These are phyloP conservation scores for Rhizopogon sp. DNA, from an alignment of 768 basidiomycete genomes.

Conservation along the genomic window DNA sequence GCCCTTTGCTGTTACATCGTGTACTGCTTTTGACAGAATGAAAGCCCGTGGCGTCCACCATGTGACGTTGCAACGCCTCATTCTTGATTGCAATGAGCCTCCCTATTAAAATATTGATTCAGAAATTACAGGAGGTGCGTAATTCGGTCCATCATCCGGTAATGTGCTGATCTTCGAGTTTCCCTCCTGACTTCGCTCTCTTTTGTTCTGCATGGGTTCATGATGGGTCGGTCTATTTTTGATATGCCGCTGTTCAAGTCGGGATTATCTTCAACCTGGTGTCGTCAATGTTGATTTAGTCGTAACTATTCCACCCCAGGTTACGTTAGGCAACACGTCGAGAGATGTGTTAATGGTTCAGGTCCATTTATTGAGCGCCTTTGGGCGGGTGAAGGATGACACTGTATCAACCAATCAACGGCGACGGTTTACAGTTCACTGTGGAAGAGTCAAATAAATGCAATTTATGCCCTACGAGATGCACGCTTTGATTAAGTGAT, in stretches of 20 bases:
- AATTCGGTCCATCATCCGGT: background rate
- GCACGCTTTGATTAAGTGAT: background rate
- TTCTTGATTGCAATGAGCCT: background rate
- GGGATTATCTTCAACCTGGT: background rate
- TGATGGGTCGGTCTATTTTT: background rate
- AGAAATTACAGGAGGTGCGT: background rate
- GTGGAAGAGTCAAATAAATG: background rate
- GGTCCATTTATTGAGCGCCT: background rate
- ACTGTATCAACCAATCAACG: slow-evolving; percentile 1
- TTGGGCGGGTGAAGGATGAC: background rate
- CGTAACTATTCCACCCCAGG: background rate
- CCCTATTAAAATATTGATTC: background rate
- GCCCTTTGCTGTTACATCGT: background rate
- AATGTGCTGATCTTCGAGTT: background rate
- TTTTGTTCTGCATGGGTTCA: background rate
- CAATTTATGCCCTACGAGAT: background rate
- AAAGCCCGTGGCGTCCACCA: background rate
- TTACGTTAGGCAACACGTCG: background rate
- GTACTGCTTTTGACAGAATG: background rate
- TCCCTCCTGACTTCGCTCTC: background rate
- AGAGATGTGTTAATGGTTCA: background rate
- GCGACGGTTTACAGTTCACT: background rate
- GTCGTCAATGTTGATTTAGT: background rate
- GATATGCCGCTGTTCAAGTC: background rate
- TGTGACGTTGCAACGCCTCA: background rate